Evolutionary conservation across 257 asterid species (phyloP), one percentile per base, ranked within the genome.

Genomic region (Knoxia roxburghii): DNA sequence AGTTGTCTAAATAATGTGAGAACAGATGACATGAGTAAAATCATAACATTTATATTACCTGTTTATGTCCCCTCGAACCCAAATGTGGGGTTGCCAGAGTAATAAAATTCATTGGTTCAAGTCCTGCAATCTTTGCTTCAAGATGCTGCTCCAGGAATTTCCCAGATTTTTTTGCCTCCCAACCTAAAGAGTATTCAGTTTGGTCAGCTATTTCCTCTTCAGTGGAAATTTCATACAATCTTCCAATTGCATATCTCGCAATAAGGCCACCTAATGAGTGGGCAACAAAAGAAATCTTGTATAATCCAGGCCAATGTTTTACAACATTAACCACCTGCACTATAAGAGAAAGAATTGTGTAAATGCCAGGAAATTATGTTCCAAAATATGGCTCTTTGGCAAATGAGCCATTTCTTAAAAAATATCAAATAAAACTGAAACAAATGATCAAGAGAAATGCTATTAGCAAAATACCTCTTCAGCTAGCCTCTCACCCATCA

Each of bases 221-320:
- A 32, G 66, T 55, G 11, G 81, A 68, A 66, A 60, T 65, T 71
- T 75, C 73, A 74, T 78, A 83, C 69, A 91, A 59, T 70, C 95
- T 82, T 70, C 96, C 98, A 65, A 91, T 63, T 70, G 96, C 96
- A 78, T 87, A 91, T 26, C 98, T 80, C 68, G 98, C 87, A 69
- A 91, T 96, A 68, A 91, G 98, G 60, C 98, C 98, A 51, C 98
- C 98, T 75, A 91, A 82, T 33, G 98, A 91, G 77, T 91, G 98
- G 77, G 96, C 90, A 72, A 91, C 95, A 67, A 91, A 87, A 41
- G 98, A 91, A 72, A 91, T 87, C 75, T 83, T 91, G 73, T 50
- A 43, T 73, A 87, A 79, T 32, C 90, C 95, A 59, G 80, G 90
- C 95, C 95, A 84, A n/a, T 78, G 86, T 63, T 74, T 79, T 58